These are phyloP conservation scores for Cytospora leucostoma DNA, from an alignment of 2,329 filamentous ascomycete species.

Conservation along the genomic window DNA sequence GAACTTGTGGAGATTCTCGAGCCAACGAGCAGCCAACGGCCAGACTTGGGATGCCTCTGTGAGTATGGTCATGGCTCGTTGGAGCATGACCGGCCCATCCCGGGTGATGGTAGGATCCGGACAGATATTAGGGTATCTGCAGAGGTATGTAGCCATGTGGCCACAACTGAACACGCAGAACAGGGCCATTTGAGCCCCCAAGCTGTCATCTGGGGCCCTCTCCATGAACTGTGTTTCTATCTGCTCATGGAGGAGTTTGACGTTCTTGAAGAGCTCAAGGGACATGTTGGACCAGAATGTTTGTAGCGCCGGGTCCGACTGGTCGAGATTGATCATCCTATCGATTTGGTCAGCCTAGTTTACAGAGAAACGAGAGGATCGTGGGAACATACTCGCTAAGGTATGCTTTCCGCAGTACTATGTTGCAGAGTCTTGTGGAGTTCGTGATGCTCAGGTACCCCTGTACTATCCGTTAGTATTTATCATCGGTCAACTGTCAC, in stretches of 20 bases:
- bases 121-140: conserved; percentile 52
- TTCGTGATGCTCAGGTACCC: conserved; percentile 58
- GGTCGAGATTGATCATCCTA: conserved; percentile 47
- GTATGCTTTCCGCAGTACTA: conserved; percentile 57
- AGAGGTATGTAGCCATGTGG: conserved; percentile 53
- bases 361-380: background rate
- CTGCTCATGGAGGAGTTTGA: conserved; percentile 50
- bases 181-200: conserved; percentile 55
- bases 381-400: conserved; percentile 47
- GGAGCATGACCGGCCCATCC: conserved; percentile 49
- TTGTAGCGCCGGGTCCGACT: conserved; percentile 41
- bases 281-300: conserved; percentile 48
- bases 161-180: conserved; percentile 60
- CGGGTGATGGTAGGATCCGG: conserved; percentile 43
- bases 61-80: conserved; percentile 47
- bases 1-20: conserved; percentile 51
- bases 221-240: conserved; percentile 53
- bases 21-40: conserved; percentile 56
- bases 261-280: conserved; percentile 51
- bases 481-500: background rate
- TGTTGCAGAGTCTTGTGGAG: conserved; percentile 57
- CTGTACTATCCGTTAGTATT: conserved; percentile 34
- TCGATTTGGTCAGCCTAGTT: background rate
- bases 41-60: conserved; percentile 52
- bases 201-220: conserved; percentile 48